phyloP scores from a whole-genome alignment of 1,284 basidiomycete genomes.

The Vanrija humicola region DNA sequence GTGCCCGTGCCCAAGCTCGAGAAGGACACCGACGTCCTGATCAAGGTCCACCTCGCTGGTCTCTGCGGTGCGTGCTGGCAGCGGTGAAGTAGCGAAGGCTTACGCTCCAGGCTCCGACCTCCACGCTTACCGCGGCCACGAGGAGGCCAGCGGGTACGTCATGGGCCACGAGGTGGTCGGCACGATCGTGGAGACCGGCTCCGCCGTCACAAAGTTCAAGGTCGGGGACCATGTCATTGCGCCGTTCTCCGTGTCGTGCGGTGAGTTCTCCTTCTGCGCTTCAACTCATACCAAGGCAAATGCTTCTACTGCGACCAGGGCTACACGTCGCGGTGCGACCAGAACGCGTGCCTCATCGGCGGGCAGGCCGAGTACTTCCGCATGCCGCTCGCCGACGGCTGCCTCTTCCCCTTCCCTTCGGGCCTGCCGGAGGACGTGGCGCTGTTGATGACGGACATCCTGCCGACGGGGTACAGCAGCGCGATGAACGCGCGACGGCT shows the following conservation, averaged over 20 bases:
- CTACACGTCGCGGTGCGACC: conserved; percentile 69
- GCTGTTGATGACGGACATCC: conserved; percentile 51
- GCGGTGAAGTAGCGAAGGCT: not conserved
- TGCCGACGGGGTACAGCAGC: conserved; percentile 50
- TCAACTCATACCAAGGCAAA: conserved; percentile 18
- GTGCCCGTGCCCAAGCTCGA: conserved; percentile 30
- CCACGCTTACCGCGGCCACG: conserved; percentile 68
- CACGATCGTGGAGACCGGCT: conserved; percentile 67
- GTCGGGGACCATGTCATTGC: conserved; percentile 80
- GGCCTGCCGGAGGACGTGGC: conserved; percentile 44
- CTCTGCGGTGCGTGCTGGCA: conserved; percentile 35
- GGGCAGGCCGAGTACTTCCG: conserved; percentile 84
- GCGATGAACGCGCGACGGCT: conserved; percentile 47
- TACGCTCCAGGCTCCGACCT: conserved; percentile 69
- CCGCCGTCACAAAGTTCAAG: conserved; percentile 62
- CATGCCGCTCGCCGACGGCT: conserved; percentile 57
- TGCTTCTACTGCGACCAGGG: conserved; percentile 63
- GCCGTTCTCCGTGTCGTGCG: conserved; percentile 80
- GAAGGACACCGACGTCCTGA: conserved; percentile 33
- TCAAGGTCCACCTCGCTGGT: conserved; percentile 38
- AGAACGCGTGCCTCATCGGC: conserved; percentile 65
- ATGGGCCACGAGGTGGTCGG: conserved; percentile 80
- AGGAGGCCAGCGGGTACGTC: conserved; percentile 33
- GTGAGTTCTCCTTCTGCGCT: conserved; percentile 52
- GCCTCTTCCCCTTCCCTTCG: conserved; percentile 48